These are phyloP conservation scores for Isatis lusitanica DNA, from an alignment of 441 rosid genomes.

Conservation along the genomic window DNA sequence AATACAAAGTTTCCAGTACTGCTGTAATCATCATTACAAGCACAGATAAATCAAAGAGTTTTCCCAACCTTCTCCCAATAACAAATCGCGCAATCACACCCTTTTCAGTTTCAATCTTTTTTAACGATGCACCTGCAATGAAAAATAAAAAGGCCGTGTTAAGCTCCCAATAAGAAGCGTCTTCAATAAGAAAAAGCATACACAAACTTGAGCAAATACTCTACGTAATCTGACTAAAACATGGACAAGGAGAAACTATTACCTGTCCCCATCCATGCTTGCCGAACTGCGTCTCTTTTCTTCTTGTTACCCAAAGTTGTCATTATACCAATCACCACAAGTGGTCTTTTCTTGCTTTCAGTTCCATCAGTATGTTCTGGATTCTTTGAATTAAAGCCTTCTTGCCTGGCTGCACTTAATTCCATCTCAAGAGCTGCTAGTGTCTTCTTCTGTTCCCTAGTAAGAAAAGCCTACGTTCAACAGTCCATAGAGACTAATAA, in stretches of 20 bases:
- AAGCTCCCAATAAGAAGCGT: conserved; percentile 4
- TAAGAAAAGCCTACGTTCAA: conserved; percentile 17
- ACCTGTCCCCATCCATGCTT: conserved; percentile 99
- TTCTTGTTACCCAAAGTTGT: conserved; percentile 73
- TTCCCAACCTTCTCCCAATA: conserved; percentile 67
- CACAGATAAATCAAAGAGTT: not conserved
- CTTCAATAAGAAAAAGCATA: not conserved
- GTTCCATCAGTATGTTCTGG: conserved; percentile 41
- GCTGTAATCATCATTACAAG: conserved; percentile 11
- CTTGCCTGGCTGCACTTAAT: conserved; percentile 63
- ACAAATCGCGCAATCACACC: conserved; percentile 67
- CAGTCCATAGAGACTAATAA: conserved; percentile 3
- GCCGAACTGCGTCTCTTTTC: conserved; percentile 84
- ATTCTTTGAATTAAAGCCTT: conserved; percentile 62
- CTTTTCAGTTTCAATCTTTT: conserved; percentile 55
- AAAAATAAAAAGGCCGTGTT: not conserved
- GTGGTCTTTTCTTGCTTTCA: conserved; percentile 52
- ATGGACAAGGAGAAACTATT: conserved; percentile 21
- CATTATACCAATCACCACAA: conserved; percentile 74
- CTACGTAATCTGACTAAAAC: not conserved
- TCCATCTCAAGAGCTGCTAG: conserved; percentile 72
- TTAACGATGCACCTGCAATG: conserved; percentile 45
- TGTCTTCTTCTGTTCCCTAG: conserved; percentile 87
- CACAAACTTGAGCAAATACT: too few relatives aligned
- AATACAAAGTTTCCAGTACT: conserved; percentile 18